Percentiles rank a stretch among this genome's conserved stretches.
phyloP scores from a whole-genome alignment of 2,329 filamentous ascomycete genomes.

The Sporothrix pseudoabietina region DNA sequence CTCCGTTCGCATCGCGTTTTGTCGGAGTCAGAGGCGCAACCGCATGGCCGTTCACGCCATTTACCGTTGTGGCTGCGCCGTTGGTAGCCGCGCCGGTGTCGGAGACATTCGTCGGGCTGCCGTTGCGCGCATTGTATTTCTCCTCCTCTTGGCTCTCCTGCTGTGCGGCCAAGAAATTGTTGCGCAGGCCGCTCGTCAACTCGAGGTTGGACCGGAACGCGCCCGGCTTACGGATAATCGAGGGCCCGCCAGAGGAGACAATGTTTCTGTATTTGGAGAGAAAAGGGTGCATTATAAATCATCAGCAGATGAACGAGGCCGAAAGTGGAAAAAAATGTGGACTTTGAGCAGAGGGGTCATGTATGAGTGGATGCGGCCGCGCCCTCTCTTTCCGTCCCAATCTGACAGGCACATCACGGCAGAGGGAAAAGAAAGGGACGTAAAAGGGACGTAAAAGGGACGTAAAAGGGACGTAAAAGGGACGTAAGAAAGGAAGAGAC shows the following conservation, averaged over 20 bases:
- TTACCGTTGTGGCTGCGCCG: background rate
- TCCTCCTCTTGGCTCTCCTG: conserved; percentile 53
- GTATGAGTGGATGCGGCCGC: background rate
- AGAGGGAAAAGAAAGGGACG: background rate
- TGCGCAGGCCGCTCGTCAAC: conserved; percentile 81
- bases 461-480: background rate
- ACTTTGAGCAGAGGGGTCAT: background rate
- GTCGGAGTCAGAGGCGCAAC: background rate
- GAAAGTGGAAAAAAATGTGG: background rate
- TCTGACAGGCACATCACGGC: background rate
- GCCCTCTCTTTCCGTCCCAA: background rate
- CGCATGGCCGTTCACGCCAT: background rate
- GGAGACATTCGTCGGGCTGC: conserved; percentile 12
- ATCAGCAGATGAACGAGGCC: conserved; percentile 23
- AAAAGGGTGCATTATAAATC: conserved; percentile 38
- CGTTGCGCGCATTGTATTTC: conserved; percentile 32
- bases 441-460: too few species aligned
- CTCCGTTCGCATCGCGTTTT: background rate
- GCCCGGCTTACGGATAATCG: conserved; percentile 77
- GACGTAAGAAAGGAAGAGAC: background rate
- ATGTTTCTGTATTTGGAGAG: conserved; percentile 51
- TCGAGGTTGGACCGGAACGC: conserved; percentile 89
- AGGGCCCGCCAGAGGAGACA: conserved; percentile 80
- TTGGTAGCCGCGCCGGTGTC: conserved; percentile 31
- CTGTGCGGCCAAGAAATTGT: conserved; percentile 77